Evolutionary conservation across 2,329 filamentous ascomycete genomes (phyloP).

Genomic region (Scortechinia acanthostroma): DNA sequence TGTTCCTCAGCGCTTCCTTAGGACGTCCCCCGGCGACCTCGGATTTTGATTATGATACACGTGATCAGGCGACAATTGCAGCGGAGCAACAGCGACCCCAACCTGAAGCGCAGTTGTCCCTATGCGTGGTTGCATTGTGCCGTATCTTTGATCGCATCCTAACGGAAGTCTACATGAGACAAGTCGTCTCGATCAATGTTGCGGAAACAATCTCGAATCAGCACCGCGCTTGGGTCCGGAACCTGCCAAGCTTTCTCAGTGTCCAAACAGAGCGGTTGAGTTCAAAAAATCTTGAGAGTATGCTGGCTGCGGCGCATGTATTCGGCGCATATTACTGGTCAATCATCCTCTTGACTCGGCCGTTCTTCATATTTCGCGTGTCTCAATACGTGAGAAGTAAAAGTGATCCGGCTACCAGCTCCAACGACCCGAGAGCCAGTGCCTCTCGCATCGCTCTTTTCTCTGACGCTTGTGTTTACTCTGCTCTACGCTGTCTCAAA

Average conservation of each 20-base stretch:
- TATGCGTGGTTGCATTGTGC: conserved; percentile 32
- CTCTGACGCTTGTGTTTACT: conserved; percentile 31
- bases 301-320: conserved; percentile 36
- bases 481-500: conserved; percentile 19
- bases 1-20: conserved; percentile 38
- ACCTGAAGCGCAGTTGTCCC: conserved; percentile 27
- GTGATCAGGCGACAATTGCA: conserved; percentile 14
- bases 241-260: conserved; percentile 31
- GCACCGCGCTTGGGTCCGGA: conserved; percentile 28
- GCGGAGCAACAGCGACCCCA: not conserved
- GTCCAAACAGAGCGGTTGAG: conserved; percentile 33
- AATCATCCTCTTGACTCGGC: conserved; percentile 41
- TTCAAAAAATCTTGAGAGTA: conserved; percentile 20
- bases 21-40: conserved; percentile 43
- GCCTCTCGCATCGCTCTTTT: conserved; percentile 21
- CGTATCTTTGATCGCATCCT: conserved; percentile 30
- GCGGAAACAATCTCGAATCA: conserved; percentile 29
- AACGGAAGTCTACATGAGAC: conserved; percentile 29
- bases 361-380: conserved; percentile 40
- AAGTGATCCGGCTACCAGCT: conserved; percentile 8
- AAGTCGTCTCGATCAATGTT: conserved; percentile 28
- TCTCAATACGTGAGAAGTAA: conserved; percentile 25
- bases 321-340: conserved; percentile 43
- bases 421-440: conserved; percentile 11
- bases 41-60: conserved; percentile 33